These are phyloP conservation scores for Tulasnella sp. DNA, from an alignment of 768 basidiomycete genomes.

Conservation along the genomic window DNA sequence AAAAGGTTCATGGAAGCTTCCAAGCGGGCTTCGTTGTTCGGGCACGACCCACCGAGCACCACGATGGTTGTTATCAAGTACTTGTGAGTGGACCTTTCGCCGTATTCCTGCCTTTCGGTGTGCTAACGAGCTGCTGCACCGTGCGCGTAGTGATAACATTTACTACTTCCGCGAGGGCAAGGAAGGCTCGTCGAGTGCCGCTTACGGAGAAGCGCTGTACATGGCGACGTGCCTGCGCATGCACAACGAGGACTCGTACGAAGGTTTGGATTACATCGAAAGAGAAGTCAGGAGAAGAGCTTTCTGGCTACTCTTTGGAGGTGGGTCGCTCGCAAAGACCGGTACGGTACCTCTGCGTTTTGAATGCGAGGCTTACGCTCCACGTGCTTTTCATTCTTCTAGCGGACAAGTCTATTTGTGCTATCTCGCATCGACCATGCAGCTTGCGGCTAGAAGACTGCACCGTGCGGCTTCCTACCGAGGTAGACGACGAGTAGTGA, in stretches of 20 bases:
- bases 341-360: neutral
- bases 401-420: constrained; percentile 88
- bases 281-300: constrained; percentile 73
- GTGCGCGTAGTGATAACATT: constrained; percentile 48
- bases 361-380: neutral
- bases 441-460: constrained; percentile 84
- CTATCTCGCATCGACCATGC: constrained; percentile 74
- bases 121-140: neutral
- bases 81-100: constrained; percentile 44
- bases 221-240: constrained; percentile 70
- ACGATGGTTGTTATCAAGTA: constrained; percentile 81
- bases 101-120: neutral
- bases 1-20: constrained; percentile 72
- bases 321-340: constrained; percentile 37
- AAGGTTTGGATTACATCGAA: constrained; percentile 74
- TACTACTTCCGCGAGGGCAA: constrained; percentile 86
- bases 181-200: constrained; percentile 75
- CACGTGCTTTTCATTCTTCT: constrained; percentile 8
- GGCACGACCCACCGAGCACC: constrained; percentile 73
- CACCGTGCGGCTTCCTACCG: constrained; percentile 76
- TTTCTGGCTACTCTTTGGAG: constrained; percentile 85
- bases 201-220: constrained; percentile 79
- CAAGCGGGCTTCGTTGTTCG: constrained; percentile 62
- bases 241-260: constrained; percentile 78
- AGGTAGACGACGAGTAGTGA: constrained; percentile 82